Conservation (phyloP, 192 early-diverging fungal genomes). For the Backusella tuberculispora region DNA sequence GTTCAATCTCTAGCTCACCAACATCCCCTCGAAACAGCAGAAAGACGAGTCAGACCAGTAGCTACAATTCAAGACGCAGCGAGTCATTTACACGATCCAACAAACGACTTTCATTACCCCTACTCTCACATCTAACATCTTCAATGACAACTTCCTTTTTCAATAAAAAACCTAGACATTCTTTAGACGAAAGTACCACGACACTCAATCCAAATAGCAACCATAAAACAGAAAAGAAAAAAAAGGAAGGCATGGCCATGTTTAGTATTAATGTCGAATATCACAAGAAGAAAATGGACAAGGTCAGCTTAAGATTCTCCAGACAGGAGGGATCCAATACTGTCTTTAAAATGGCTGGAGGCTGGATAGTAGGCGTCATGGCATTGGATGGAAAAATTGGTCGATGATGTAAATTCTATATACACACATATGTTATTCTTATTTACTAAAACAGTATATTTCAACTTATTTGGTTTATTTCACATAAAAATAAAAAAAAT, state of each 20-base stretch:
- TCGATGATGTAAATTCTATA: constrained; percentile 9
- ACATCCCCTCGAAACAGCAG: background rate
- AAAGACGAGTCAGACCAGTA: constrained; percentile 18
- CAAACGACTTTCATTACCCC: constrained; percentile 34
- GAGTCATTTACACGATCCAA: background rate
- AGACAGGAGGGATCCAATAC: constrained; percentile 29
- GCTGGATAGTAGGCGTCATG: constrained; percentile 17
- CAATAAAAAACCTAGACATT: background rate
- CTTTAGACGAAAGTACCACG: background rate
- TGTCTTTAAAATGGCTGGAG: constrained; percentile 27
- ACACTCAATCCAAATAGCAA: background rate
- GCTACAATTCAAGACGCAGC: background rate
- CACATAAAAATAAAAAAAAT: background rate
- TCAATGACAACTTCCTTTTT: constrained; percentile 25
- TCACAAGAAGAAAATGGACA: constrained; percentile 4
- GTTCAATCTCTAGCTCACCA: background rate
- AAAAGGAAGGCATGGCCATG: constrained; percentile 24
- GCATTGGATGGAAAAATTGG: constrained; percentile 19
- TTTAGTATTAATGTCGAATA: constrained; percentile 25
- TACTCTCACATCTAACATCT: constrained; percentile 26
- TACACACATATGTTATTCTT: background rate
- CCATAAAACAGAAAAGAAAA: background rate
- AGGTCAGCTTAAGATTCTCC: constrained; percentile 19
- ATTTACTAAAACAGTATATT: background rate
- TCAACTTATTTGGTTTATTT: background rate